Evolutionary conservation across 106 monocot genomes (phyloP).

Genomic region (Apostasia shenzhenica): DNA sequence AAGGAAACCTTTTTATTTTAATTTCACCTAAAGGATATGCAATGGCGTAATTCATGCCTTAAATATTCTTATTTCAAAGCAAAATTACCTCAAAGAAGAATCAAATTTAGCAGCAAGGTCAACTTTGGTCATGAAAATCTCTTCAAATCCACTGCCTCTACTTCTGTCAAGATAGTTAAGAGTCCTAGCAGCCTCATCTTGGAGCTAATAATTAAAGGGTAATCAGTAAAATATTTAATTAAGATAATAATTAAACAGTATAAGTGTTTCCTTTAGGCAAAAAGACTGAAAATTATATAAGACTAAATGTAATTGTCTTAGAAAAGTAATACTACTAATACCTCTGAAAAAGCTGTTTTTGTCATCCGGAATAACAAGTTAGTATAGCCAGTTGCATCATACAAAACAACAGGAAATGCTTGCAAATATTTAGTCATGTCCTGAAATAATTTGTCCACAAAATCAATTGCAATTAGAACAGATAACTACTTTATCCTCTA

Average conservation of each 20-base stretch:
- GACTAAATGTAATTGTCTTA: constrained; percentile 1
- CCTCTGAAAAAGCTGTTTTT: constrained; percentile 64
- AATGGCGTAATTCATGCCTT: background rate
- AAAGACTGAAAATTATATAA: background rate
- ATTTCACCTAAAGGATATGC: background rate
- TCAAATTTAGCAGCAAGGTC: constrained; percentile 89
- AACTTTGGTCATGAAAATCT: constrained; percentile 82
- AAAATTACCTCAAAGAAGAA: constrained; percentile 65
- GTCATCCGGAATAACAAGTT: constrained; percentile 70
- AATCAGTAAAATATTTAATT: background rate
- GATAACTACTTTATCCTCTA: background rate
- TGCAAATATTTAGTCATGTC: constrained; percentile 37
- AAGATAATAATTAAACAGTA: constrained; percentile 1
- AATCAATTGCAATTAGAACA: constrained; percentile 6
- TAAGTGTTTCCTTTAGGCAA: background rate
- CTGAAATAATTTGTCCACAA: constrained; percentile 25
- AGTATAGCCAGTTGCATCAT: constrained; percentile 62
- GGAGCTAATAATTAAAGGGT: constrained; percentile 41
- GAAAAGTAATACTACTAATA: constrained; percentile 12
- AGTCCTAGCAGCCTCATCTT: constrained; percentile 59
- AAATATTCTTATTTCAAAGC: background rate
- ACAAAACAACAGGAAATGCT: constrained; percentile 49
- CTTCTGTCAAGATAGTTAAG: constrained; percentile 53
- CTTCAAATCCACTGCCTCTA: constrained; percentile 84
- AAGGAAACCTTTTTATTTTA: background rate